These are phyloP conservation scores for Fraxinus angustifolia DNA, from an alignment of 305 asterid species.

Conservation along the genomic window DNA sequence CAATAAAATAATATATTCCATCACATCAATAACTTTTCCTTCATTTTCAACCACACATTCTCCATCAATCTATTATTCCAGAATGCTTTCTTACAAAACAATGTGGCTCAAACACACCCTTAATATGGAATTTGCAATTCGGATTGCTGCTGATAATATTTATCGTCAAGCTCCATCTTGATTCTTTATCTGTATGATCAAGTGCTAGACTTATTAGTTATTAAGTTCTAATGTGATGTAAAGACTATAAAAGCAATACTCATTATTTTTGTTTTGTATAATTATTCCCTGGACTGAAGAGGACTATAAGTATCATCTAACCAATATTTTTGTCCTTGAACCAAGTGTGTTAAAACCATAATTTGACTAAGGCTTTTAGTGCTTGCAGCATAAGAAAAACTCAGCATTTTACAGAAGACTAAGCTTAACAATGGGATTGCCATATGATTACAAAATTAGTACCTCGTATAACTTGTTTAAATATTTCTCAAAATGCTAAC, in stretches of 20 bases:
- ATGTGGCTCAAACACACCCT: no score
- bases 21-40: no score
- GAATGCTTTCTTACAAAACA: no score
- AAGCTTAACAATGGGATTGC: neutral
- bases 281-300: neutral
- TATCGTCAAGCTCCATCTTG: neutral
- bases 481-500: neutral
- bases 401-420: neutral
- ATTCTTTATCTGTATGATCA: neutral
- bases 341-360: neutral
- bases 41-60: no score
- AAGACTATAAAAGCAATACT: neutral
- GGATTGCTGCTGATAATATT: neutral
- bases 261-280: neutral
- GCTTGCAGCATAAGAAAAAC: neutral
- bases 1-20: no score
- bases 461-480: neutral
- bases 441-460: neutral
- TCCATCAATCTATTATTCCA: no score
- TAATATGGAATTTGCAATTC: neutral
- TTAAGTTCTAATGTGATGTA: neutral
- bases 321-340: neutral
- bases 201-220: neutral
- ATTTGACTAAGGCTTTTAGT: neutral
- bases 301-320: neutral